These are phyloP conservation scores for Colletotrichum tanaceti DNA, from an alignment of 2,329 filamentous ascomycete genomes.

Conservation along the genomic window DNA sequence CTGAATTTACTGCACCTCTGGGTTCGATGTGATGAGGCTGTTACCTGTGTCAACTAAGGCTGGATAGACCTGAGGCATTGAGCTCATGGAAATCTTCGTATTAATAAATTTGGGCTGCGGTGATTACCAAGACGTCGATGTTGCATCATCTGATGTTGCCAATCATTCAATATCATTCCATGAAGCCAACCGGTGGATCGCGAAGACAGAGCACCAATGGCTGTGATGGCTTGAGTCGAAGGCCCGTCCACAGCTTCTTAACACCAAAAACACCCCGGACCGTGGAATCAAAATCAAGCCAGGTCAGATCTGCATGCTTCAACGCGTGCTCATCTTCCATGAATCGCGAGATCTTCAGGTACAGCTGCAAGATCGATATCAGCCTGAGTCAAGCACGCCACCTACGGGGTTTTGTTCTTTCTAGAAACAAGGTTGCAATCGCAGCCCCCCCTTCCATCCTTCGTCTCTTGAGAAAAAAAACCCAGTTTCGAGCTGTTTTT, in stretches of 20 bases:
- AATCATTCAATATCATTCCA: background rate
- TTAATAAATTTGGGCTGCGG: too few relatives aligned
- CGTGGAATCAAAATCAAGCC: background rate
- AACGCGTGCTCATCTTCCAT: background rate
- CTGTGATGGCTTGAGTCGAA: background rate
- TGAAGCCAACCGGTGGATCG: background rate
- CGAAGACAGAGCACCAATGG: too few relatives aligned
- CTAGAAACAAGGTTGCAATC: background rate
- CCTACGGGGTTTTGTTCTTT: too few relatives aligned
- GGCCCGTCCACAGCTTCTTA: too few relatives aligned
- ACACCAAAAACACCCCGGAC: background rate
- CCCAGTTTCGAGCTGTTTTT: background rate
- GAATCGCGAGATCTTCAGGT: conserved; percentile 11
- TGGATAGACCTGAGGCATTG: too few relatives aligned
- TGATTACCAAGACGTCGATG: background rate
- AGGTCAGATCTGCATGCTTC: background rate
- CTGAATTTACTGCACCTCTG: background rate
- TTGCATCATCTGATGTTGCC: too few relatives aligned
- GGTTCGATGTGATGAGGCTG: too few relatives aligned
- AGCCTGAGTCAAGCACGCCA: background rate
- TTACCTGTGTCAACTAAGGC: too few relatives aligned
- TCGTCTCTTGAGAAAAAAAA: too few relatives aligned
- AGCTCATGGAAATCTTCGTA: too few relatives aligned
- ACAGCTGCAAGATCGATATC: conserved; percentile 7
- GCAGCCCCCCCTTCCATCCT: too few relatives aligned